A percentile compares a stretch with the other conserved stretches of the same genome.
Evolutionary conservation across 31 red algal species (phyloP).

Genomic region (Odonthalia washingtoniensis): DNA sequence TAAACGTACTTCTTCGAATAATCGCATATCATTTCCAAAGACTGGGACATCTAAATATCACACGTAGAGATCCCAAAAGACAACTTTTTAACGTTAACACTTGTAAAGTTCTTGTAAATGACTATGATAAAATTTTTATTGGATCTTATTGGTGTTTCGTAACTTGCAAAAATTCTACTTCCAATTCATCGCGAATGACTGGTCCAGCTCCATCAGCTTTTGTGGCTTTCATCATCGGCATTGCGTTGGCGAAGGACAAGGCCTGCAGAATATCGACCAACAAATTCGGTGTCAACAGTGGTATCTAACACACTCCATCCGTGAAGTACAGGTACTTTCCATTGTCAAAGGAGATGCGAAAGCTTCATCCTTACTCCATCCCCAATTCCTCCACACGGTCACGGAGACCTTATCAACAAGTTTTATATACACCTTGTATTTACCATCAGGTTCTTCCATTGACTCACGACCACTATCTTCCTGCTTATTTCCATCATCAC

Average conservation of each 20-base stretch:
- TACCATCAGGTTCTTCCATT: too few relatives aligned
- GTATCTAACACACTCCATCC: slow-evolving; percentile 20
- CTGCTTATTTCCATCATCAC: too few relatives aligned
- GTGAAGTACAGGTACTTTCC: slow-evolving; percentile 52
- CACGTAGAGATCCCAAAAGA: too few relatives aligned
- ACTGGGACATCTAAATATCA: too few relatives aligned
- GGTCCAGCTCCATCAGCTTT: slow-evolving; percentile 51
- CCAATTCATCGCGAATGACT: not conserved
- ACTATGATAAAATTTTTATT: too few relatives aligned
- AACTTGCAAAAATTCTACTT: slow-evolving; percentile 13
- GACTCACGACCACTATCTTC: too few relatives aligned
- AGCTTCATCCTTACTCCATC: slow-evolving; percentile 23
- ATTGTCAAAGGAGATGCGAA: slow-evolving; percentile 65
- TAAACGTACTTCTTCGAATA: too few relatives aligned
- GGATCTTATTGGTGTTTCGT: too few relatives aligned
- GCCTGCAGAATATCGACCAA: slow-evolving; percentile 68
- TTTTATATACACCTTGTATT: slow-evolving; percentile 59
- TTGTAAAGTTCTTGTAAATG: too few relatives aligned
- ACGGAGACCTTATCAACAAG: slow-evolving; percentile 34
- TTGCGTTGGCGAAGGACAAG: slow-evolving; percentile 56
- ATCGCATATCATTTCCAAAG: too few relatives aligned
- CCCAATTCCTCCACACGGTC: slow-evolving; percentile 51
- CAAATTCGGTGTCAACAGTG: slow-evolving; percentile 42
- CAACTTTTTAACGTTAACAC: too few relatives aligned
- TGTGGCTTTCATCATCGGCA: slow-evolving; percentile 66